phyloP scores from a whole-genome alignment of 2,329 filamentous ascomycete species.

The Sphaerostilbella broomeana region DNA sequence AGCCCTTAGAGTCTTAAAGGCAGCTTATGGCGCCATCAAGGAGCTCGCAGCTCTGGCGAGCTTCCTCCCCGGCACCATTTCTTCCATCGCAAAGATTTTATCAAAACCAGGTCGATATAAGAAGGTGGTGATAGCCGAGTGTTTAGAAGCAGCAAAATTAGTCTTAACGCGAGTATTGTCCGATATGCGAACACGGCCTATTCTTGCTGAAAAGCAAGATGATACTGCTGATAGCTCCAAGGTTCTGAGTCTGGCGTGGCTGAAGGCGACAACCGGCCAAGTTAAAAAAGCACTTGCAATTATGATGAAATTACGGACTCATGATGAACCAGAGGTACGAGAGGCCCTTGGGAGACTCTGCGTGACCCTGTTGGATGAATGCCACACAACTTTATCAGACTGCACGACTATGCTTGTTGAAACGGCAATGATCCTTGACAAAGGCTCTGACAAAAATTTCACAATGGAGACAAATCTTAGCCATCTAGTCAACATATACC shows the following conservation, averaged over 20 bases:
- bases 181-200: slow-evolving; percentile 48
- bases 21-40: slow-evolving; percentile 57
- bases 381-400: slow-evolving; percentile 63
- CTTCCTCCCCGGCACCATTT: slow-evolving; percentile 84
- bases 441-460: slow-evolving; percentile 38
- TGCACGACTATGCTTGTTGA: slow-evolving; percentile 70
- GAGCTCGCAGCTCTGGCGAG: slow-evolving; percentile 72
- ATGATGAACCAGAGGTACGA: slow-evolving; percentile 63
- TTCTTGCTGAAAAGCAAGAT: slow-evolving; percentile 26
- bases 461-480: slow-evolving; percentile 46
- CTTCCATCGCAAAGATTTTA: slow-evolving; percentile 68
- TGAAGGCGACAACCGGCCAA: slow-evolving; percentile 72
- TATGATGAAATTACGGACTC: slow-evolving; percentile 66
- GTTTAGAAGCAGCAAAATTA: slow-evolving; percentile 51
- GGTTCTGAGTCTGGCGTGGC: slow-evolving; percentile 54
- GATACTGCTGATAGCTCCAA: slow-evolving; percentile 25
- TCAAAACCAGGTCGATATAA: slow-evolving; percentile 58
- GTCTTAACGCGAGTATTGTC: slow-evolving; percentile 50
- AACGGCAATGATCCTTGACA: slow-evolving; percentile 65
- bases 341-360: slow-evolving; percentile 64
- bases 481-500: slow-evolving; percentile 56
- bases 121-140: slow-evolving; percentile 53
- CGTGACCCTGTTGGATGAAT: slow-evolving; percentile 69
- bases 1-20: slow-evolving; percentile 58
- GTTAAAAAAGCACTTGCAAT: slow-evolving; percentile 76